Evolutionary conservation across 78 protist species (phyloP).

Genomic region (Dictyostelium discoideum): dicty_2.7 NC_007090.3:4097001-4097500

Average conservation of each 20-base stretch:
- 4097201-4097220: background rate
- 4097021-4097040: background rate
- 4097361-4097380: background rate
- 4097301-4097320: background rate
- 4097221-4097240: too few species aligned
- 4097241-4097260: background rate
- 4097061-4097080: background rate
- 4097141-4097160: background rate
- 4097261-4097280: background rate
- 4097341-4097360: background rate
- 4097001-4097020: background rate
- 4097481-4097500: conserved; percentile 49
- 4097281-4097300: background rate
- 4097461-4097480: conserved; percentile 44
- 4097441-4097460: conserved; percentile 2
- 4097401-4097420: conserved; percentile 59
- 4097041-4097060: background rate
- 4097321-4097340: background rate
- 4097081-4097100: background rate
- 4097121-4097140: background rate
- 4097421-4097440: conserved; percentile 36
- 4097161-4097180: too few species aligned
- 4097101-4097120: background rate
- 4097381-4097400: background rate
- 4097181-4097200: background rate